Base-by-base conservation (phyloP, 176 grass and related monocot species). In the Saccharum officinarum region DNA sequence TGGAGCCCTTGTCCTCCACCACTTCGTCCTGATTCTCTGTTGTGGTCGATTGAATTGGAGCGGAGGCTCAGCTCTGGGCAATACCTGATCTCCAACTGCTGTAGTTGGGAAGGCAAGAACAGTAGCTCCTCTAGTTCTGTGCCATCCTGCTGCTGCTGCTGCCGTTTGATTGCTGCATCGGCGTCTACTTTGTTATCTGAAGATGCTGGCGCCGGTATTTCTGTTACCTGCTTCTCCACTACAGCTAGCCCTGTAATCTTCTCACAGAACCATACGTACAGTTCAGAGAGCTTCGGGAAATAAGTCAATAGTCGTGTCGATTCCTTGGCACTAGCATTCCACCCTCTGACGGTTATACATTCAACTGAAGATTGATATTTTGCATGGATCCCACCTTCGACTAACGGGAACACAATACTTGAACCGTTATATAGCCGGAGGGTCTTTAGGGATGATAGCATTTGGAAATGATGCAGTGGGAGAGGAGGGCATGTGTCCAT, bases 221-320 rank as follows among this genome's bases (percentile, higher is more conserved):
- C 3, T 2, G 1, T 26, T 7, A 0, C 17, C 0, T 37, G 34
- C 16, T 39, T 17, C 34, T 15, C 67, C 18, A 2, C 3, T 22
- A 63, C 50, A 5, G 20, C 64, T 0, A 83, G 3, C 14, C 1
- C 22, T 26, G 18, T 49, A 49, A 88, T 30, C 1, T 62, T 63
- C 0, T 10, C 0, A 61, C 86, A 83, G 0, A 0, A 0, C 0
- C 0, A 0, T 0, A 77, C 0, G 0, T 0, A 0, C 52, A 88
- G 16, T 0, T 0, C 0, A 0, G 3, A 8, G 1, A 88, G 81
- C 0, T 39, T 77, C 0, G 50, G 73, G 1, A 77, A 62, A 36
- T 40, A 4, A 52, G 64, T 60, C 0, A 88, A 1, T 28, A 83
- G 0, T 0, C 12, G 50, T 33, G 80, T 83, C 64, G 77, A 10